phyloP scores from a whole-genome alignment of 192 early-diverging fungal genomes.

The Powellomyces hirtus region DNA sequence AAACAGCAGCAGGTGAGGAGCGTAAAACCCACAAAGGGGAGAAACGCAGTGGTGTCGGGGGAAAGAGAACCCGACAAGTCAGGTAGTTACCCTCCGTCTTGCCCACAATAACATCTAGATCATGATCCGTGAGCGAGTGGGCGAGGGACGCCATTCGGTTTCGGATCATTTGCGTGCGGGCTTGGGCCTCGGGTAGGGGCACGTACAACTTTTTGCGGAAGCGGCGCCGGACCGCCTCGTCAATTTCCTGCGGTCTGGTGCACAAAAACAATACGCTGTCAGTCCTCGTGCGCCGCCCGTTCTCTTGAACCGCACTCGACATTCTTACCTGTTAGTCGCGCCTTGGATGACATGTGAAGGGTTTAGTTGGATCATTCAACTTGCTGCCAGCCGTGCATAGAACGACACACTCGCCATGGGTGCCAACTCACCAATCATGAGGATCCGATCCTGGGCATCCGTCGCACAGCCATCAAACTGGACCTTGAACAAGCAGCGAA shows the following conservation, averaged over 20 bases:
- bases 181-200: slow-evolving; percentile 75
- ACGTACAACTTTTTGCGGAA: slow-evolving; percentile 75
- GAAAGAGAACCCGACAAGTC: no score
- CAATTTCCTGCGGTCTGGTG: slow-evolving; percentile 81
- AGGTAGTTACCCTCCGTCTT: slow-evolving; percentile 67
- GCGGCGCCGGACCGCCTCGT: slow-evolving; percentile 79
- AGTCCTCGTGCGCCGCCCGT: background rate
- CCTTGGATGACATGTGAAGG: slow-evolving; percentile 33
- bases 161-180: slow-evolving; percentile 61
- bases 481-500: slow-evolving; percentile 23
- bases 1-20: background rate
- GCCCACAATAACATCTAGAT: slow-evolving; percentile 62
- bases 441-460: slow-evolving; percentile 69
- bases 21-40: background rate
- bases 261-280: background rate
- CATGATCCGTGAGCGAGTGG: slow-evolving; percentile 53
- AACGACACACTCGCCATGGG: background rate
- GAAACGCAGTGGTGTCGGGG: no score
- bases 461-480: slow-evolving; percentile 78
- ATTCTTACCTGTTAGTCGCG: slow-evolving; percentile 57
- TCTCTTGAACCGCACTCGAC: background rate
- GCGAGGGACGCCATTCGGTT: slow-evolving; percentile 60
- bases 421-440: slow-evolving; percentile 59
- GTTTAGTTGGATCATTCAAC: background rate
- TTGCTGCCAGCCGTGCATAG: background rate